These are phyloP conservation scores for Trichoderma erinaceum DNA, from an alignment of 495 filamentous ascomycete species.

Conservation along the genomic window DNA sequence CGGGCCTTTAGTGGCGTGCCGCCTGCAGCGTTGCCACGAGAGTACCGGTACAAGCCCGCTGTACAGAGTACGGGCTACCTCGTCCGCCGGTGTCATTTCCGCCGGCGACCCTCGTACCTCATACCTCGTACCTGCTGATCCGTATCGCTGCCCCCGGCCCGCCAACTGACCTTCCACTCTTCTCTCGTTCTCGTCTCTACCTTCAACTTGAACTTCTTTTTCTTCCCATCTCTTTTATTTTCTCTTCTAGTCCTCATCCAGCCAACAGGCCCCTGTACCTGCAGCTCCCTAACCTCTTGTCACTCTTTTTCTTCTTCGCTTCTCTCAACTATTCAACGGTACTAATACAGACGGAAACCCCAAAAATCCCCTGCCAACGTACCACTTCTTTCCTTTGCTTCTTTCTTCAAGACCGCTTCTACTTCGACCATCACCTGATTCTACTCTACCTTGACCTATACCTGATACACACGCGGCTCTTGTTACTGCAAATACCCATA, in stretches of 20 bases:
- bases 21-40: slow-evolving; percentile 11
- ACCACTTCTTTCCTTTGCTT: background rate
- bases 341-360: background rate
- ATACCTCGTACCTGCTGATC: slow-evolving; percentile 12
- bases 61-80: background rate
- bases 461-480: background rate
- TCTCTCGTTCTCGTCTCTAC: background rate
- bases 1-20: background rate
- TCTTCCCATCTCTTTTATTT: slow-evolving; percentile 5
- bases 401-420: background rate
- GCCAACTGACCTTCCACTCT: slow-evolving; percentile 4
- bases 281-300: slow-evolving; percentile 11
- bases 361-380: slow-evolving; percentile 1
- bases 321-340: background rate
- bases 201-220: slow-evolving; percentile 6
- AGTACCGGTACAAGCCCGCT: background rate
- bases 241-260: slow-evolving; percentile 1
- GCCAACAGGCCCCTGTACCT: slow-evolving; percentile 2
- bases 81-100: background rate
- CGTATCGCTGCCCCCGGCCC: slow-evolving; percentile 1
- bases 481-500: background rate
- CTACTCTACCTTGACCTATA: background rate
- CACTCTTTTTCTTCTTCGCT: slow-evolving; percentile 6
- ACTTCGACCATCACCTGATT: background rate
- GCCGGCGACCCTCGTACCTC: slow-evolving; percentile 3